Conservation (phyloP, 1,284 basidiomycete species). For the Trametes hirsuta region DNA sequence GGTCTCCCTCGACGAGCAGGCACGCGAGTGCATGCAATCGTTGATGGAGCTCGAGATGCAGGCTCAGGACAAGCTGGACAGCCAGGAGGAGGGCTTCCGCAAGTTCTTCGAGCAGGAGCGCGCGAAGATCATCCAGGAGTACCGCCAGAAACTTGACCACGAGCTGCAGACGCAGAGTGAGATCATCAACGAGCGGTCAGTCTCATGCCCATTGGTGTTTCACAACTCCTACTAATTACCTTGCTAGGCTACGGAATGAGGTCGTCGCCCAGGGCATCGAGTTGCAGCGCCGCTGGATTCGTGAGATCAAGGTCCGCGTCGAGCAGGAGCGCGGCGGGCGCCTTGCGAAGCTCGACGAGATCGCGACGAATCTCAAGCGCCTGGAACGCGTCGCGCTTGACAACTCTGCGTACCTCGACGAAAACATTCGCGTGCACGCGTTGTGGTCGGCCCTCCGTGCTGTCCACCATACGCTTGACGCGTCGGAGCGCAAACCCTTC, state of each 20-base stretch:
- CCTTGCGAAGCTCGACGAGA: slow-evolving; percentile 92
- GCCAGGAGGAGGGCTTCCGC: slow-evolving; percentile 87
- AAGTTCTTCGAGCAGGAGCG: slow-evolving; percentile 85
- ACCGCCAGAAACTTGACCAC: slow-evolving; percentile 84
- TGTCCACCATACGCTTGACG: slow-evolving; percentile 55
- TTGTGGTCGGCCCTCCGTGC: slow-evolving; percentile 80
- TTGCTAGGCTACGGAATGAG: slow-evolving; percentile 84
- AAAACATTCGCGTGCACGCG: slow-evolving; percentile 86
- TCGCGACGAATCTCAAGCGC: slow-evolving; percentile 88
- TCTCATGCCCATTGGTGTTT: neutral
- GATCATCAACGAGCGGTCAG: slow-evolving; percentile 91
- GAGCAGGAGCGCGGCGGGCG: slow-evolving; percentile 97
- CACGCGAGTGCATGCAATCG: slow-evolving; percentile 82
- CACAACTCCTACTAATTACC: neutral
- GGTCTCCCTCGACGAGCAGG: slow-evolving; percentile 80
- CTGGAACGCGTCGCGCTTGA: slow-evolving; percentile 91
- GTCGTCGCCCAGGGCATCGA: slow-evolving; percentile 97
- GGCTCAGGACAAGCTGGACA: slow-evolving; percentile 82
- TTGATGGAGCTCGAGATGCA: slow-evolving; percentile 85
- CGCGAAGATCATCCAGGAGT: slow-evolving; percentile 73
- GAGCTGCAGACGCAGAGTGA: slow-evolving; percentile 91
- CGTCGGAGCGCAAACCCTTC: slow-evolving; percentile 76
- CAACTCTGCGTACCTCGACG: slow-evolving; percentile 88
- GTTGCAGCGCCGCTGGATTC: slow-evolving; percentile 95
- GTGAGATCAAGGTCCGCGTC: slow-evolving; percentile 94